Evolutionary conservation across 495 filamentous ascomycete species (phyloP).

Genomic region (Penicillium angulare): DNA sequence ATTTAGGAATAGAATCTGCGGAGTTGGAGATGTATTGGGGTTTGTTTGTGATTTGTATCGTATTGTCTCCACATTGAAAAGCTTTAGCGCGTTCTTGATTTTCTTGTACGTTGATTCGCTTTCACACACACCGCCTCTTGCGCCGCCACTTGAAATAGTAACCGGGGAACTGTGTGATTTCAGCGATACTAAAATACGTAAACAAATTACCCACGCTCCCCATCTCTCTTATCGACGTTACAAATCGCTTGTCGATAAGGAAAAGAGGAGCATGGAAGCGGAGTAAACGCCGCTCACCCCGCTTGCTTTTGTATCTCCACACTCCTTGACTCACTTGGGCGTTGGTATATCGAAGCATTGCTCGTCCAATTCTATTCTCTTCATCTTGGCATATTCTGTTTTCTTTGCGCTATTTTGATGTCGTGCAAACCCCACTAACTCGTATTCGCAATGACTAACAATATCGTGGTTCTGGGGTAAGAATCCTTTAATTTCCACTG

Average conservation of each 20-base stretch:
- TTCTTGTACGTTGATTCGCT: constrained; percentile 5
- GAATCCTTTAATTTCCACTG: constrained; percentile 10
- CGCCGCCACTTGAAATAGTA: constrained; percentile 13
- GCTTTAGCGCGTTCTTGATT: constrained; percentile 13
- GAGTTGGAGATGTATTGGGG: constrained; percentile 19
- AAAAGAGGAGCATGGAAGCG: too few species aligned
- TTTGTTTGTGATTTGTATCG: constrained; percentile 8
- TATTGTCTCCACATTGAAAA: constrained; percentile 20
- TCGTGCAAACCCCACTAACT: not conserved
- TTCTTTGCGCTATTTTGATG: not conserved
- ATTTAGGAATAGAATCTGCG: constrained; percentile 6
- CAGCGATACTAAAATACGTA: constrained; percentile 9
- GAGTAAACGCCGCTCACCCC: constrained; percentile 9
- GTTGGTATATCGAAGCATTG: not conserved
- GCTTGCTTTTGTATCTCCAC: not conserved
- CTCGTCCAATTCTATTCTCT: not conserved
- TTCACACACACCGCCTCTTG: constrained; percentile 14
- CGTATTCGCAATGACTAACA: constrained; percentile 19
- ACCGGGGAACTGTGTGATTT: not conserved
- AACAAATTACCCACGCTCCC: not conserved
- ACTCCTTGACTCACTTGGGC: not conserved
- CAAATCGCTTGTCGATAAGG: constrained; percentile 12
- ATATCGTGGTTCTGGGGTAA: constrained; percentile 67
- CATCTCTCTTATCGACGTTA: constrained; percentile 24
- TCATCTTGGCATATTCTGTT: not conserved